phyloP scores from a whole-genome alignment of 2,329 filamentous ascomycete species.

The Fusarium solani-melongenae region DNA sequence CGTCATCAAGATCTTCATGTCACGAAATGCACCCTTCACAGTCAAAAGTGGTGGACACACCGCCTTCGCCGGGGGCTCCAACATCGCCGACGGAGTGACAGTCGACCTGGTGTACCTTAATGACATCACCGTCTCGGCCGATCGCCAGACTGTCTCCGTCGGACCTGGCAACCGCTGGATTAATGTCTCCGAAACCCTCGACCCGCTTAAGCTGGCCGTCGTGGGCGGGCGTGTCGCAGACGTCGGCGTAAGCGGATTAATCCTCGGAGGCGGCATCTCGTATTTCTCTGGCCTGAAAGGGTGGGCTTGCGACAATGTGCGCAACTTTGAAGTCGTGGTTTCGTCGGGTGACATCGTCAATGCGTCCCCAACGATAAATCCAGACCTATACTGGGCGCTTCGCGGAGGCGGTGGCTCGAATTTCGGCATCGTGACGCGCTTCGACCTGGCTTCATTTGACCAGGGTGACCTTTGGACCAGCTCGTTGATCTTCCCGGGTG shows the following conservation, averaged over 20 bases:
- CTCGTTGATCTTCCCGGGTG: constrained; percentile 27
- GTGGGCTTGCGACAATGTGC: constrained; percentile 59
- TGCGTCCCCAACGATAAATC: background rate
- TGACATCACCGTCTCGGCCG: constrained; percentile 6
- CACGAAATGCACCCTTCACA: constrained; percentile 51
- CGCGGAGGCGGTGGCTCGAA: constrained; percentile 21
- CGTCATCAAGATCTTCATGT: constrained; percentile 1
- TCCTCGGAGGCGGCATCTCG: constrained; percentile 56
- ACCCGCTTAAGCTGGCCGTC: constrained; percentile 8
- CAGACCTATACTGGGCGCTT: constrained; percentile 21
- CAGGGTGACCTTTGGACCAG: constrained; percentile 46
- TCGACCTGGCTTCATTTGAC: constrained; percentile 44
- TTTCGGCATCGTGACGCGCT: constrained; percentile 38
- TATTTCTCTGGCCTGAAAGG: constrained; percentile 51
- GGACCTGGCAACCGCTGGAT: constrained; percentile 22
- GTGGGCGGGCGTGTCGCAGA: constrained; percentile 33
- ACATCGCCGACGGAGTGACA: constrained; percentile 52
- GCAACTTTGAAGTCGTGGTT: constrained; percentile 59
- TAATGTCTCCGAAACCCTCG: constrained; percentile 9
- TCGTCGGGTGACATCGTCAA: constrained; percentile 55
- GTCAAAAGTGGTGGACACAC: constrained; percentile 65
- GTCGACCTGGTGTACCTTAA: constrained; percentile 57
- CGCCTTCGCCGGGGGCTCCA: constrained; percentile 57
- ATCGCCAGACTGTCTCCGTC: constrained; percentile 16
- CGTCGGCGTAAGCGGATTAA: constrained; percentile 48